Evolutionary conservation across 257 asterid genomes (phyloP).

Genomic region (Osmanthus fragrans): DNA sequence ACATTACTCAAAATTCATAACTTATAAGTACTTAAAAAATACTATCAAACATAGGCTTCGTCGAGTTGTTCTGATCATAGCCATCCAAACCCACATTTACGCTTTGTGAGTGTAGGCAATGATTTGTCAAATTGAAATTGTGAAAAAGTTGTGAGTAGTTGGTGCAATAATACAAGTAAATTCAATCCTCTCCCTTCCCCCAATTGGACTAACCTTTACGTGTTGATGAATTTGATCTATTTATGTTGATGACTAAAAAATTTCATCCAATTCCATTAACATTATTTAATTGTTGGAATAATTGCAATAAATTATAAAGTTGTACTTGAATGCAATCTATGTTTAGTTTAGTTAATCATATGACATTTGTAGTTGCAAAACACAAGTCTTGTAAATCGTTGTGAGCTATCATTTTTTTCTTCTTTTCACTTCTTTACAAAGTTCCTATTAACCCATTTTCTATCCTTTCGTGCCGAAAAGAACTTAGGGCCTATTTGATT

Average conservation of each 20-base stretch:
- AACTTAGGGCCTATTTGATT: no score
- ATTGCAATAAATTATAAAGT: slow-evolving; percentile 25
- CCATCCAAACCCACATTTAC: not conserved
- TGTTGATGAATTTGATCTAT: not conserved
- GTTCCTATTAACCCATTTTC: not conserved
- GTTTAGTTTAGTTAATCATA: not conserved
- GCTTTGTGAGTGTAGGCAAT: slow-evolving; percentile 5
- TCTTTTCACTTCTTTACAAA: not conserved
- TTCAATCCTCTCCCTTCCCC: not conserved
- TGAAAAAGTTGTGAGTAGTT: slow-evolving; percentile 11
- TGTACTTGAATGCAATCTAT: slow-evolving; percentile 25
- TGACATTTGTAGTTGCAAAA: not conserved
- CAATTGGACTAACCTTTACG: slow-evolving; percentile 12
- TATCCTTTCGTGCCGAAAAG: not conserved
- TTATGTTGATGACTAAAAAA: slow-evolving; percentile 12
- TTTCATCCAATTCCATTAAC: slow-evolving; percentile 12
- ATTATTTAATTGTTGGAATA: not conserved
- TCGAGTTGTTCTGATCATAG: not conserved
- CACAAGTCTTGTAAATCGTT: not conserved
- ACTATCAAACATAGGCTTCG: no score
- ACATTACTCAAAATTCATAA: no score
- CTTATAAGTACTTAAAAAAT: no score
- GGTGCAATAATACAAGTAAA: slow-evolving; percentile 23
- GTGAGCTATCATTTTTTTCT: not conserved
- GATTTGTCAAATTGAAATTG: slow-evolving; percentile 47